Evolutionary conservation across 345 rosid genomes (phyloP).

Genomic region (Draba incana): DNA sequence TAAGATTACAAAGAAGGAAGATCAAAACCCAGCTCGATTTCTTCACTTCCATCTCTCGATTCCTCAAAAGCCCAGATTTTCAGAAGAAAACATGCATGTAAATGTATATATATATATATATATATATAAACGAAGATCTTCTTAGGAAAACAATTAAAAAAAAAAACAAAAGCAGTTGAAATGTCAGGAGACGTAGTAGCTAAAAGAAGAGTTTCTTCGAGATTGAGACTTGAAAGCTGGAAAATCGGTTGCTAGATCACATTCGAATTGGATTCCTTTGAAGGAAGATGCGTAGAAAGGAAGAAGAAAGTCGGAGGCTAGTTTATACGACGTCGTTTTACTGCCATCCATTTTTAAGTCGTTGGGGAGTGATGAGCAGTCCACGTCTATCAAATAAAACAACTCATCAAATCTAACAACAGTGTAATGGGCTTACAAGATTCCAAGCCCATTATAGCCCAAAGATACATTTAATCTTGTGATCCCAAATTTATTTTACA

Average conservation of each 20-base stretch:
- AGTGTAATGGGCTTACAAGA: no score
- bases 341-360: neutral
- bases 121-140: slow-evolving; percentile 2
- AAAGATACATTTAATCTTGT: neutral
- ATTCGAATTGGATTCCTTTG: slow-evolving; percentile 34
- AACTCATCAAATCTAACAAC: neutral
- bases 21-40: slow-evolving; percentile 55
- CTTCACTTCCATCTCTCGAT: slow-evolving; percentile 45
- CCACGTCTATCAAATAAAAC: neutral
- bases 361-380: slow-evolving; percentile 15
- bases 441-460: neutral
- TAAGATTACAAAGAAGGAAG: slow-evolving; percentile 45
- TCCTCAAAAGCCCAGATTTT: slow-evolving; percentile 19
- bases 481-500: neutral
- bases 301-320: slow-evolving; percentile 10
- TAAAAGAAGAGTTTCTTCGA: slow-evolving; percentile 37
- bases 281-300: slow-evolving; percentile 8
- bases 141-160: neutral
- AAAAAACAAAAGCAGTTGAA: slow-evolving; percentile 38
- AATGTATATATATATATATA: no score
- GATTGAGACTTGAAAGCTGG: slow-evolving; percentile 29
- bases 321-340: slow-evolving; percentile 17
- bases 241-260: neutral
- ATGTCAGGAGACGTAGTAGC: slow-evolving; percentile 49
- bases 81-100: slow-evolving; percentile 5